Conservation (phyloP, 305 asterid species). For the Fraxinus platypoda region DNA sequence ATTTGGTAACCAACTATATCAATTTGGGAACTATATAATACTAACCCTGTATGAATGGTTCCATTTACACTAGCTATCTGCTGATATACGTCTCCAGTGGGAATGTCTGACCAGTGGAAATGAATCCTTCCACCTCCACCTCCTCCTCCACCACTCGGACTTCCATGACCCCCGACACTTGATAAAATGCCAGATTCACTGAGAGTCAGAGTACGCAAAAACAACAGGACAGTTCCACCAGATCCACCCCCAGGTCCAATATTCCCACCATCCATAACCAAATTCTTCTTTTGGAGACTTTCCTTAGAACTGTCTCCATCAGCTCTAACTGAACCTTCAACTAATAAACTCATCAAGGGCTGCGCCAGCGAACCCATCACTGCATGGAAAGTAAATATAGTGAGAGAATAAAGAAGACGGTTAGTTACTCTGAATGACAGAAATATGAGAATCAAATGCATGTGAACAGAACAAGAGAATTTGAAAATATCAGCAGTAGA, state of each 20-base stretch:
- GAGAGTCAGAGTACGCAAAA: conserved; percentile 62
- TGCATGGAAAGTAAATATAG: conserved; percentile 41
- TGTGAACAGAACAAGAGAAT: neutral
- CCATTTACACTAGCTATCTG: conserved; percentile 87
- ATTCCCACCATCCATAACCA: conserved; percentile 23
- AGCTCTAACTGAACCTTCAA: conserved; percentile 81
- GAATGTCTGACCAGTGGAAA: conserved; percentile 93
- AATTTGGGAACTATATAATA: conserved; percentile 18
- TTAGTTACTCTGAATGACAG: neutral
- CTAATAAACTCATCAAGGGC: conserved; percentile 59
- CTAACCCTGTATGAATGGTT: conserved; percentile 68
- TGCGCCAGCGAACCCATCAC: conserved; percentile 91
- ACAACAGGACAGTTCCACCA: conserved; percentile 91
- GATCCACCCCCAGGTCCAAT: conserved; percentile 96
- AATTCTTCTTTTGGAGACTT: conserved; percentile 32
- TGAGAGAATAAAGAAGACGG: conserved; percentile 8
- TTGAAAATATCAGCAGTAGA: neutral
- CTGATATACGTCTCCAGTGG: conserved; percentile 92
- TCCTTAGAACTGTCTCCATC: conserved; percentile 68
- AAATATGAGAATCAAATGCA: conserved; percentile 11
- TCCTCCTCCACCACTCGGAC: conserved; percentile 83
- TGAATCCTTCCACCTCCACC: conserved; percentile 99
- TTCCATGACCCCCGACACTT: conserved; percentile 86
- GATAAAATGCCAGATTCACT: conserved; percentile 64
- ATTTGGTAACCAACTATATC: conserved; percentile 5